A percentile compares a stretch with the other conserved stretches of the same genome.
phyloP scores from a whole-genome alignment of 116 monocot species.

The Iris pallida region DNA sequence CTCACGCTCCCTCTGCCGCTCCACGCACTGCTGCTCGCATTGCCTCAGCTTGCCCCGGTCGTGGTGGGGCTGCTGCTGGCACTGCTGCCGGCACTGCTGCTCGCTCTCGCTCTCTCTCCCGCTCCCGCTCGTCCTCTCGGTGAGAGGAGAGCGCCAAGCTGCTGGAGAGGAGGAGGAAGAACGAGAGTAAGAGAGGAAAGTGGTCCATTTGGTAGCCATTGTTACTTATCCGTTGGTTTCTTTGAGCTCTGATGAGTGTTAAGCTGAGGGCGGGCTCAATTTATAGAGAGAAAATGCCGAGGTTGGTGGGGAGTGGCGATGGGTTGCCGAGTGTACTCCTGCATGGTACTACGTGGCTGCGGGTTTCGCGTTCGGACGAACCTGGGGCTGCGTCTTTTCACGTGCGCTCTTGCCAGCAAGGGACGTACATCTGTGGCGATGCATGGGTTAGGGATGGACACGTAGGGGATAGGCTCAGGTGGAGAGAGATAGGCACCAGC shows the following conservation, averaged over 20 bases:
- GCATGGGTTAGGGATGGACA: too few relatives aligned
- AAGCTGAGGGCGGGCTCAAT: background rate
- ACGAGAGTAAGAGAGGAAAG: background rate
- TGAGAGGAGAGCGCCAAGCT: background rate
- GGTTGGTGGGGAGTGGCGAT: background rate
- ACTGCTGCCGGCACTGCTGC: background rate
- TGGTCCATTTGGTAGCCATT: background rate
- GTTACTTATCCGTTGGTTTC: background rate
- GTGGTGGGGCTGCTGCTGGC: too few relatives aligned
- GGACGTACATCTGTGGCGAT: too few relatives aligned
- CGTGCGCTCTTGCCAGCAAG: too few relatives aligned
- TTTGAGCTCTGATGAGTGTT: background rate
- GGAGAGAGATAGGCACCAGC: too few relatives aligned
- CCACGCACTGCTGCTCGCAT: slow-evolving; percentile 22
- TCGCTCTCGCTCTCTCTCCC: background rate
- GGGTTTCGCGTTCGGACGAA: too few relatives aligned
- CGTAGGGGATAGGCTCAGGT: too few relatives aligned
- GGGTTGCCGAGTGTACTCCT: background rate
- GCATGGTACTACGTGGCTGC: background rate
- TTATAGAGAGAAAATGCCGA: background rate
- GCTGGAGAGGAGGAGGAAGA: background rate
- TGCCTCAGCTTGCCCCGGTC: slow-evolving; percentile 1
- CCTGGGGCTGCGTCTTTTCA: too few relatives aligned
- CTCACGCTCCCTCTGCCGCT: too few relatives aligned
- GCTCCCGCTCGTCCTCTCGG: background rate